phyloP scores from a whole-genome alignment of 2,329 filamentous ascomycete genomes.

The Talaromyces sp. region DNA sequence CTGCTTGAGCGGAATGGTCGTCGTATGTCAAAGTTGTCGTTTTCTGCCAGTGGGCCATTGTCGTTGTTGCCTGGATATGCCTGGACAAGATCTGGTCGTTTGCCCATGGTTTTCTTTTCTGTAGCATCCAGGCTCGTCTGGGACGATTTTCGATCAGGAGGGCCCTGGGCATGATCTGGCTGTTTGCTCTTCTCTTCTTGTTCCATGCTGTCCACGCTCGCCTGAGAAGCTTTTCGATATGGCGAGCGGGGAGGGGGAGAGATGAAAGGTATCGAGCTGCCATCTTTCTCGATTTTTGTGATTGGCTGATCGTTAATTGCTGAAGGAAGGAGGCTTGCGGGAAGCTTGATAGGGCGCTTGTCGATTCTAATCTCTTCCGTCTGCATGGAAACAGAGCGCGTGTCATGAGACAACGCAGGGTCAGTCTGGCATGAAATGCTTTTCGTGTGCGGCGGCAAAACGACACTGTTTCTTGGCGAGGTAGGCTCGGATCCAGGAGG shows the following conservation, averaged over 20 bases:
- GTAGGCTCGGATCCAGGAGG: constrained; percentile 80
- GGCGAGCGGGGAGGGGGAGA: constrained; percentile 30
- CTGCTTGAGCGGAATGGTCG: constrained; percentile 74
- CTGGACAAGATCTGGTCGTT: constrained; percentile 49
- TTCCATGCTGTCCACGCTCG: constrained; percentile 26
- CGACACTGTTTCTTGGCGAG: constrained; percentile 67
- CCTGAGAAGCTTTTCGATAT: constrained; percentile 23
- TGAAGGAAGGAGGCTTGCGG: constrained; percentile 73
- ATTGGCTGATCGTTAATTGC: constrained; percentile 57
- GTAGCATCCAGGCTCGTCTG: constrained; percentile 12
- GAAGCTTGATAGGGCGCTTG: constrained; percentile 68
- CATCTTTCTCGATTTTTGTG: constrained; percentile 20
- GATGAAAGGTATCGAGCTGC: constrained; percentile 28
- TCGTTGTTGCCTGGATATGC: constrained; percentile 77
- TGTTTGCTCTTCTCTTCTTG: constrained; percentile 40
- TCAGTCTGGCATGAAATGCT: constrained; percentile 78
- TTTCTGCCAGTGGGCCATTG: constrained; percentile 63
- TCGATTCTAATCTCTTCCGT: constrained; percentile 90
- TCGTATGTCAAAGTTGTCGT: constrained; percentile 57
- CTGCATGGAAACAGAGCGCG: constrained; percentile 63
- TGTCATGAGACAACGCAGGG: constrained; percentile 43
- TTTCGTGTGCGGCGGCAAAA: constrained; percentile 76
- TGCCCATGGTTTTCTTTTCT: constrained; percentile 40
- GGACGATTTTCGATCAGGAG: constrained; percentile 18
- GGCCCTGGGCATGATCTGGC: constrained; percentile 33